Evolutionary conservation across 768 basidiomycete species (phyloP).

Genomic region (Boletus bicolor): DNA sequence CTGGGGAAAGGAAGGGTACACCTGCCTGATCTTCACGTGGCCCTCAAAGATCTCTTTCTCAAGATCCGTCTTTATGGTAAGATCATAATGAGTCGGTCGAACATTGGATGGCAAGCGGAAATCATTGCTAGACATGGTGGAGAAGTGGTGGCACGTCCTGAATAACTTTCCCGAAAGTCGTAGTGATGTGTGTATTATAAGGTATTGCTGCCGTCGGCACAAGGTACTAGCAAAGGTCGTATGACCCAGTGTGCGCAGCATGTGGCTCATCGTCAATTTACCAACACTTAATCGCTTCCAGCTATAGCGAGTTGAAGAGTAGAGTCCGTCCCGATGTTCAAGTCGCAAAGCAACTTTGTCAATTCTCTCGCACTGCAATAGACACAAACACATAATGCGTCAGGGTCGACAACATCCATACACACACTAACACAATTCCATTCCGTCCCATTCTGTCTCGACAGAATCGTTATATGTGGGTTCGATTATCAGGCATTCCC

Average conservation of each 20-base stretch:
- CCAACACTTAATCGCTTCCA: neutral
- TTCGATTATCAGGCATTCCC: constrained; percentile 3
- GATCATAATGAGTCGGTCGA: constrained; percentile 72
- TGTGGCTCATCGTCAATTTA: constrained; percentile 9
- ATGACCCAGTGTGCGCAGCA: constrained; percentile 4
- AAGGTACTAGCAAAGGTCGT: neutral
- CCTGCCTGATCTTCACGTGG: constrained; percentile 66
- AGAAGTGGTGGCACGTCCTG: constrained; percentile 3
- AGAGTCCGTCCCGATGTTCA: neutral
- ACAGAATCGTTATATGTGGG: neutral
- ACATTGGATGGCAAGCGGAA: constrained; percentile 64
- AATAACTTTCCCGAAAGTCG: neutral
- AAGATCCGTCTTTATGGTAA: constrained; percentile 80
- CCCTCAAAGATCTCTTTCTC: constrained; percentile 74
- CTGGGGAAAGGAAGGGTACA: constrained; percentile 2
- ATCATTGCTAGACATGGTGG: constrained; percentile 12
- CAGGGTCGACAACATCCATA: neutral
- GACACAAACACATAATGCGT: neutral
- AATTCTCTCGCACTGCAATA: neutral
- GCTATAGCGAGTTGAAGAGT: neutral
- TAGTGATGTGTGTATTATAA: neutral
- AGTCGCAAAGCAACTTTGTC: neutral
- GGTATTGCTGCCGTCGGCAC: neutral
- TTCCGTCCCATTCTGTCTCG: neutral
- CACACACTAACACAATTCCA: neutral